Evolutionary conservation across 2,329 filamentous ascomycete genomes (phyloP), one percentile per base, ranked within the genome.

Genomic region (Penicillium oxalicum): DNA sequence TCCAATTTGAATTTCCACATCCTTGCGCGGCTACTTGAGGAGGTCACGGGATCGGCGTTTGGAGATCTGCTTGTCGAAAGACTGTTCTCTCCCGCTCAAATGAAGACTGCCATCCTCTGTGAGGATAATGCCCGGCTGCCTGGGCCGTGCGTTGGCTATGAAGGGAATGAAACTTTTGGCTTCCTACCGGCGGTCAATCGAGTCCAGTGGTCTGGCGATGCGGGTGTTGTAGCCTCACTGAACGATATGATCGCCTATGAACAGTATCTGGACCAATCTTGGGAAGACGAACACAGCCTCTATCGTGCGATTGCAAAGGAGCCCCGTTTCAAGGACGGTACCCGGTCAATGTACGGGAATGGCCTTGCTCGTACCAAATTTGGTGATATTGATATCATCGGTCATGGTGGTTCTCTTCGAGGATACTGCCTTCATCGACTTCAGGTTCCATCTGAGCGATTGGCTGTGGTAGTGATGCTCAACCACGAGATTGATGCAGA

Each of bases 381-480:
- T 9, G 40, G 40, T 29, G 27, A 27, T 24, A 18, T 33, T n/a
- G n/a, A 25, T 11, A 41, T 18, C 13, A 41, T 41, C 29, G 40
- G 40, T 5, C 40, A 41, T 13, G 40, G 40, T 13, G 40, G 40
- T n/a, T 41, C 40, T 6, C 40, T 41, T 11, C 40, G 40, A 29
- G 40, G 40, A 18, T 41, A 18, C 40, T 41, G 40, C 11, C 40
- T 41, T 5, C 40, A 41, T 24, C n/a, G 40, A 41, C 40, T 41
- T 13, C 40, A 41, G 24, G 28, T 13, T 24, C 28, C 40, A 18
- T 41, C 40, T 9, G 40, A 41, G 24, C 28, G 40, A 11, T 12
- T 41, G 40, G 40, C 40, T 6, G 32, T 41, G 28, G 40, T 41
- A 27, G 40, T 41, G 7, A 41, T 41, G 40, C 40, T 41, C 28